phyloP scores from a whole-genome alignment of 1,284 basidiomycete species.

The Puccinia polysora region DNA sequence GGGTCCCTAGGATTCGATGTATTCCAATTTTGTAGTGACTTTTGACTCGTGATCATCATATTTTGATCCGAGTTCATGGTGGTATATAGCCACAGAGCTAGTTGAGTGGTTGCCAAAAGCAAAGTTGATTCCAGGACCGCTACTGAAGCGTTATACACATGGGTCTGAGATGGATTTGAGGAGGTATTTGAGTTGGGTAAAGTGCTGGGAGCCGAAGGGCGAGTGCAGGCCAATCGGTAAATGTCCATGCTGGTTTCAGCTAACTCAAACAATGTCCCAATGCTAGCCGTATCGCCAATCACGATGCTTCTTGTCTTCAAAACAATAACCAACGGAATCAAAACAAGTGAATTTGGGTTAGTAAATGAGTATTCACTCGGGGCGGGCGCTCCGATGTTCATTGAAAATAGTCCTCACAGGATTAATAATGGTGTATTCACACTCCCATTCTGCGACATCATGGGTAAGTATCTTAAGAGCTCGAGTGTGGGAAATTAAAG shows the following conservation, averaged over 20 bases:
- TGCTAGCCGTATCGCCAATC: conserved; percentile 33
- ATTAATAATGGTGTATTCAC: conserved; percentile 34
- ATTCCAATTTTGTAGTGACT: neutral
- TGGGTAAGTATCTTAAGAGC: conserved; percentile 31
- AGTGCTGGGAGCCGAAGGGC: neutral
- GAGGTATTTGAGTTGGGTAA: neutral
- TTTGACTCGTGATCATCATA: neutral
- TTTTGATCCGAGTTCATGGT: conserved; percentile 4
- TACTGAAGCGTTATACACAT: conserved; percentile 17
- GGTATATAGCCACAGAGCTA: neutral
- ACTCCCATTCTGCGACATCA: conserved; percentile 37
- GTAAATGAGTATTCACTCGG: no score
- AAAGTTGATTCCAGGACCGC: conserved; percentile 29
- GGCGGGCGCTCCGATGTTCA: no score
- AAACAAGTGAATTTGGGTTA: no score
- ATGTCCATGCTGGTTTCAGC: conserved; percentile 40
- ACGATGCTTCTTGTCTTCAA: conserved; percentile 36
- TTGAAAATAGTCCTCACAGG: conserved; percentile 27
- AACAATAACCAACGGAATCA: no score
- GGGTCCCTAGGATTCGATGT: neutral
- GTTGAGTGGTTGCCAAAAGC: neutral
- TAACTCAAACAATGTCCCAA: conserved; percentile 39
- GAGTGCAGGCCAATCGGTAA: conserved; percentile 22
- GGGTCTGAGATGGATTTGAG: neutral
- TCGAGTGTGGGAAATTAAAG: conserved; percentile 39